Evolutionary conservation across 2,329 filamentous ascomycete species (phyloP).

Genomic region (Arthrinium puccinioides): DNA sequence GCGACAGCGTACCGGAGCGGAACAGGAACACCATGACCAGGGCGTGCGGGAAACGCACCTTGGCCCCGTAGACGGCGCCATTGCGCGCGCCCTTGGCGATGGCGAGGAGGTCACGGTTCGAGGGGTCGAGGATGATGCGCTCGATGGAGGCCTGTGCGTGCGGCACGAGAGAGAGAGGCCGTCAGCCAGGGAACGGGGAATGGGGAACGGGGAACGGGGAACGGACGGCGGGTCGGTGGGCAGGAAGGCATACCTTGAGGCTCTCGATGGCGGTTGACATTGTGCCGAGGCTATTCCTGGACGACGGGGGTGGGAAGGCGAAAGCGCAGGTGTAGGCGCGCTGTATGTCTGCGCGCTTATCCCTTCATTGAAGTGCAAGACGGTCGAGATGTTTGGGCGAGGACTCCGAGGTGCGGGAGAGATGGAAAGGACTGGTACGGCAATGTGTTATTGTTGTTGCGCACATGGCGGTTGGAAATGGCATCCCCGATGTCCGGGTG

Average conservation of each 20-base stretch:
- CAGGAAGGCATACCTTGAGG: conserved; percentile 7
- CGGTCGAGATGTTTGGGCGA: too few species aligned
- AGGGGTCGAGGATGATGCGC: conserved; percentile 71
- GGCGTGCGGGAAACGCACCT: conserved; percentile 97
- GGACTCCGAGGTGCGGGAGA: too few species aligned
- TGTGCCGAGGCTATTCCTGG: conserved; percentile 17
- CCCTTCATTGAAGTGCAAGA: too few species aligned
- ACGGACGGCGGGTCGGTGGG: background rate
- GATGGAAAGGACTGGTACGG: too few species aligned
- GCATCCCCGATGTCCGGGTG: too few species aligned
- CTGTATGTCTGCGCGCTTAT: too few species aligned
- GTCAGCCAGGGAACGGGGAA: background rate
- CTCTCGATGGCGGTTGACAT: conserved; percentile 16
- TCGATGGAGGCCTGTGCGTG: conserved; percentile 58
- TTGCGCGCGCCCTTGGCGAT: conserved; percentile 92
- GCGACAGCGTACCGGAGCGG: conserved; percentile 76
- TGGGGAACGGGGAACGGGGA: background rate
- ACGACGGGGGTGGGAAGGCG: background rate
- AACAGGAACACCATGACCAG: conserved; percentile 98
- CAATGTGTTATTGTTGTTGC: too few species aligned
- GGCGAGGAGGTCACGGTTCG: conserved; percentile 76
- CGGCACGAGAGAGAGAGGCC: conserved; percentile 1
- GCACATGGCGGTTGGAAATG: too few species aligned
- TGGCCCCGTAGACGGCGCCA: conserved; percentile 92
- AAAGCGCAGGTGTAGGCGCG: too few species aligned